A percentile compares a stretch with the other conserved stretches of the same genome.
phyloP scores from a whole-genome alignment of 2,329 filamentous ascomycete species.

The Hypoxylon sp. region DNA sequence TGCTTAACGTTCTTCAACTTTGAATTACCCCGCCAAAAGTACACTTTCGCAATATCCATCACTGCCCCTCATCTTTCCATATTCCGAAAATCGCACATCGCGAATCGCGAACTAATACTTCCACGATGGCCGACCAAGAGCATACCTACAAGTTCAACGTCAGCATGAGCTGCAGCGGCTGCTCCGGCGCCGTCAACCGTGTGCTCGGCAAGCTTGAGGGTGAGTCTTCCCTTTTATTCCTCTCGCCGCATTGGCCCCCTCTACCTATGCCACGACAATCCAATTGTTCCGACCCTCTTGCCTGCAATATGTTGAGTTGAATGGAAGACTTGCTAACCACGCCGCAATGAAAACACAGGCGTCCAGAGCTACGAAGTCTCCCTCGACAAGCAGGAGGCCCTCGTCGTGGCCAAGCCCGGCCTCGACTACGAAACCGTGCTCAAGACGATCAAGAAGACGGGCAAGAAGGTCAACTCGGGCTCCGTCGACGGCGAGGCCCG shows the following conservation, averaged over 20 bases:
- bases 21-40: conserved; percentile 23
- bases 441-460: conserved; percentile 92
- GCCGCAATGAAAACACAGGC: conserved; percentile 71
- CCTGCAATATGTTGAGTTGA: neutral
- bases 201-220: conserved; percentile 94
- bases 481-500: conserved; percentile 76
- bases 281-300: neutral
- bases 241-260: no score
- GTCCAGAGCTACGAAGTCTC: conserved; percentile 90
- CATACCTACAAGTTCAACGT: conserved; percentile 97
- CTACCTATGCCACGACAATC: no score
- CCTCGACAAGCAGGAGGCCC: conserved; percentile 87
- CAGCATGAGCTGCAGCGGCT: conserved; percentile 94
- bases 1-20: neutral
- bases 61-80: conserved; percentile 21
- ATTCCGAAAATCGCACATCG: neutral
- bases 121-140: conserved; percentile 76
- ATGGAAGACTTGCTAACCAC: neutral
- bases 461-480: conserved; percentile 88
- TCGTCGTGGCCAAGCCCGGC: conserved; percentile 77
- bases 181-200: conserved; percentile 92
- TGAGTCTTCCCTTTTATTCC: conserved; percentile 61
- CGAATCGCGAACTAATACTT: conserved; percentile 3
- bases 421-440: conserved; percentile 86
- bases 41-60: conserved; percentile 8